Conservation (phyloP, 306 rosid genomes). For the Pterocarpus macrocarpus region DNA sequence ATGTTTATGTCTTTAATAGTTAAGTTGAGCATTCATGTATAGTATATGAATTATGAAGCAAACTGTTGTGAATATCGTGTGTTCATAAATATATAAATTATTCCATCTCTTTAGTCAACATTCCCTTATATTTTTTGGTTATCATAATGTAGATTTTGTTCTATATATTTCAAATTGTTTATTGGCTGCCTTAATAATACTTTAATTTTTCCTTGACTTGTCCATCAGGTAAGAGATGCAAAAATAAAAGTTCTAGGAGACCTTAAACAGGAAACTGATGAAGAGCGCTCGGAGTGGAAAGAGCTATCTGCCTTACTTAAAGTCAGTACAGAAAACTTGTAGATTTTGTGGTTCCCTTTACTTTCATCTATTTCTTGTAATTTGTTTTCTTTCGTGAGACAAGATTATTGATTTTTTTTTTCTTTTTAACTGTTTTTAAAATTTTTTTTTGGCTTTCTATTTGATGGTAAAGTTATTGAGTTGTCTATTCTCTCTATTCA, state of each 20-base stretch:
- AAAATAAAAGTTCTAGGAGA: slow-evolving; percentile 81
- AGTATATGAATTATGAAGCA: neutral
- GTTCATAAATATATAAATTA: neutral
- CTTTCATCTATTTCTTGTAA: slow-evolving; percentile 22
- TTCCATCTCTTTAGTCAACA: slow-evolving; percentile 7
- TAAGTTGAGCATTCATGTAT: neutral
- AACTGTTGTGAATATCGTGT: slow-evolving; percentile 13
- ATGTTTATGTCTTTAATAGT: neutral
- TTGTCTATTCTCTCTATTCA: slow-evolving; percentile 29
- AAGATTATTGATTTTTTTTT: neutral
- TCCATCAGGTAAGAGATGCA: slow-evolving; percentile 83
- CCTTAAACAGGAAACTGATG: slow-evolving; percentile 77
- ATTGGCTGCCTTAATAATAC: slow-evolving; percentile 34
- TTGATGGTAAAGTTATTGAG: neutral
- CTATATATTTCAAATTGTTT: slow-evolving; percentile 15
- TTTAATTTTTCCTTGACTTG: slow-evolving; percentile 44
- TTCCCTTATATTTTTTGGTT: neutral
- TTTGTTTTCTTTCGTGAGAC: slow-evolving; percentile 18
- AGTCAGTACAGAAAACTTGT: slow-evolving; percentile 54
- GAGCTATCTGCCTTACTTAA: slow-evolving; percentile 74
- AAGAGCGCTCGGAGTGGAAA: slow-evolving; percentile 82
- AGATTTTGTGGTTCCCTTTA: slow-evolving; percentile 27
- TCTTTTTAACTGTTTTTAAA: neutral
- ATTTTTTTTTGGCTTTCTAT: slow-evolving; percentile 10
- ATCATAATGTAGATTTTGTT: slow-evolving; percentile 33